These are phyloP conservation scores for Berberis thunbergii DNA, from an alignment of 164 flowering plant genomes.

Conservation along the genomic window DNA sequence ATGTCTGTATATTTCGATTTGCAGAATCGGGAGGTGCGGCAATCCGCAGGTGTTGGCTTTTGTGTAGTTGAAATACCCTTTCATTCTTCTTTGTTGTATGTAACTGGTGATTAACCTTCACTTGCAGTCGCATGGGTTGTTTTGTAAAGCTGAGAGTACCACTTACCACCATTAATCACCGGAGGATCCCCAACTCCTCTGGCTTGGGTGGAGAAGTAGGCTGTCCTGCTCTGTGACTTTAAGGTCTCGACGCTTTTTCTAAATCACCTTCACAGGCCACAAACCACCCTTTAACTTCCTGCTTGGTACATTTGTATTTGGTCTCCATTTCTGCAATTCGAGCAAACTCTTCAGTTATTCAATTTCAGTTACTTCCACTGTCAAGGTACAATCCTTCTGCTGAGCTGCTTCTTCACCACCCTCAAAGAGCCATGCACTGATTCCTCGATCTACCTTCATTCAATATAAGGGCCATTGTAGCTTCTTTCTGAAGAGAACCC, in stretches of 20 bases:
- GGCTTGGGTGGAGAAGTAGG: slow-evolving; percentile 33
- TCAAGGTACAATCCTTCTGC: slow-evolving; percentile 24
- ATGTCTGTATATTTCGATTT: slow-evolving; percentile 31
- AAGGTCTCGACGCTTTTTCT: slow-evolving; percentile 63
- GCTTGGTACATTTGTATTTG: slow-evolving; percentile 54
- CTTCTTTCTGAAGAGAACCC: slow-evolving; percentile 78
- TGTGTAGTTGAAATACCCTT: slow-evolving; percentile 56
- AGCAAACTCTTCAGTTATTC: slow-evolving; percentile 85
- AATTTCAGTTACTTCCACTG: slow-evolving; percentile 51
- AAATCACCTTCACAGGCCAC: slow-evolving; percentile 86
- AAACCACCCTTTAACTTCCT: slow-evolving; percentile 79
- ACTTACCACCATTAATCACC: slow-evolving; percentile 15
- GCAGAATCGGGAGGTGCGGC: slow-evolving; percentile 24
- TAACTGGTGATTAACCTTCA: slow-evolving; percentile 21
- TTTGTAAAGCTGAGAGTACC: slow-evolving; percentile 15
- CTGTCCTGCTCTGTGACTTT: slow-evolving; percentile 43
- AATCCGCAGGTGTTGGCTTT: slow-evolving; percentile 25
- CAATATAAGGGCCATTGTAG: slow-evolving; percentile 82
- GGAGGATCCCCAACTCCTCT: slow-evolving; percentile 50
- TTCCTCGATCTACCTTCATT: slow-evolving; percentile 85
- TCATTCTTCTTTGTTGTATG: slow-evolving; percentile 55
- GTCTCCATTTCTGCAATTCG: slow-evolving; percentile 65
- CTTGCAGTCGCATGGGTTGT: slow-evolving; percentile 22
- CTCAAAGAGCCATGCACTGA: slow-evolving; percentile 88
- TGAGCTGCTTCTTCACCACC: slow-evolving; percentile 48